Percentiles rank a stretch among this genome's conserved stretches.
phyloP scores from a whole-genome alignment of 208 protist species.

The Cochliopodium minus region DNA sequence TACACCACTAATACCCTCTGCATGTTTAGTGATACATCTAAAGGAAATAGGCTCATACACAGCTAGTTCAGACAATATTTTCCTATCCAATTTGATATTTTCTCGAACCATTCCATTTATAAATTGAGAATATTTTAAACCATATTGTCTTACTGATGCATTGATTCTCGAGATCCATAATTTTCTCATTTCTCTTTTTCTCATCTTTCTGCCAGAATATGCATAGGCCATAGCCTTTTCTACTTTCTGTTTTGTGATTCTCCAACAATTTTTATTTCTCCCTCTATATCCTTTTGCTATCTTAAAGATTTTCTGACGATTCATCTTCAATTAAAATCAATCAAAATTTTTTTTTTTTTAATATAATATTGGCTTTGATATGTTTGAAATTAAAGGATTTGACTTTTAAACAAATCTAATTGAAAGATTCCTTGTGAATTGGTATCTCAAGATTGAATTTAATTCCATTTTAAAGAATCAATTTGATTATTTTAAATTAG shows the following conservation, averaged over 20 bases:
- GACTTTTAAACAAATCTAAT: too few relatives aligned
- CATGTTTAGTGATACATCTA: too few relatives aligned
- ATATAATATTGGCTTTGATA: too few relatives aligned
- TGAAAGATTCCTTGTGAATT: too few relatives aligned
- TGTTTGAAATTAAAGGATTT: too few relatives aligned
- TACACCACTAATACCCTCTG: too few relatives aligned
- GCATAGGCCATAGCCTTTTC: not conserved
- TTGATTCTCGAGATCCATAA: constrained; percentile 5
- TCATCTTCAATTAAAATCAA: too few relatives aligned
- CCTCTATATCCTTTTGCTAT: not conserved
- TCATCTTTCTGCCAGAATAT: not conserved
- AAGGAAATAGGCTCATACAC: constrained; percentile 77
- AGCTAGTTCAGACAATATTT: constrained; percentile 5
- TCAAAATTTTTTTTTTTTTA: too few relatives aligned
- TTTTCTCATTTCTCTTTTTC: not conserved
- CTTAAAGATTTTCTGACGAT: not conserved
- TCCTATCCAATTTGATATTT: not conserved
- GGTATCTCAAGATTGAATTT: too few relatives aligned
- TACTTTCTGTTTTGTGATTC: not conserved
- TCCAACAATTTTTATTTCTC: not conserved
- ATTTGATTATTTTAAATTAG: too few relatives aligned
- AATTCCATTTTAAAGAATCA: too few relatives aligned
- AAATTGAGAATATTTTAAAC: constrained; percentile 9
- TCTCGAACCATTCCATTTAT: not conserved
- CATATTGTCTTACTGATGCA: not conserved